Evolutionary conservation across 2,329 filamentous ascomycete species (phyloP).

Genomic region (Calonectria crousiana): DNA sequence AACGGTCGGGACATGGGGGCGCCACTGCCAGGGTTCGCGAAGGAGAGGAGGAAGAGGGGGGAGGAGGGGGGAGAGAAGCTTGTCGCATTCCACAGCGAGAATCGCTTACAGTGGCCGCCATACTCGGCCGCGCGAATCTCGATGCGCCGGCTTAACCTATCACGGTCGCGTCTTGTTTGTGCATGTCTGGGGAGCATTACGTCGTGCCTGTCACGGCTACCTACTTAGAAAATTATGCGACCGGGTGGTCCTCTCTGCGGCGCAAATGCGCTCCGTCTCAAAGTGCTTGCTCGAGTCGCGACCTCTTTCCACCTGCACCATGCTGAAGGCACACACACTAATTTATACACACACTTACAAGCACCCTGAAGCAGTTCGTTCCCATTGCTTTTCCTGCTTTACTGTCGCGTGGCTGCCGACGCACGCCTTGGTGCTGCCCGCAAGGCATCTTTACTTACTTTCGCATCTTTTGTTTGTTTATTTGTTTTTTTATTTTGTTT

Average conservation of each 20-base stretch:
- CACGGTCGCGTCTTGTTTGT: background rate
- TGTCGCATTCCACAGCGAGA: background rate
- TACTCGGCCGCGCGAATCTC: conserved; percentile 9
- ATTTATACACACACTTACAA: background rate
- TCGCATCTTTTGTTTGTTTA: conserved; percentile 6
- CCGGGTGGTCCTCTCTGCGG: background rate
- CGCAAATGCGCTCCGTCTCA: conserved; percentile 7
- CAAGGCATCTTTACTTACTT: conserved; percentile 8
- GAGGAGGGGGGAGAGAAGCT: background rate
- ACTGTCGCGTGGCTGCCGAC: conserved; percentile 12
- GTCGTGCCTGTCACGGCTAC: conserved; percentile 12
- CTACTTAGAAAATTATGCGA: conserved; percentile 1
- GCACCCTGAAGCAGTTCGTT: background rate
- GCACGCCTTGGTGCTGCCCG: background rate
- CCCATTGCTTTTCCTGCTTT: background rate
- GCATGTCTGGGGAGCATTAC: conserved; percentile 2
- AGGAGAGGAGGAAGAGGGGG: background rate
- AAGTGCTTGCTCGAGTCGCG: conserved; percentile 5
- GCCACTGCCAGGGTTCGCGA: background rate
- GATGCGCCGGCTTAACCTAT: conserved; percentile 9
- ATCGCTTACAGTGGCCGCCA: background rate
- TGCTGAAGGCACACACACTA: background rate
- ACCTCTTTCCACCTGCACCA: background rate
- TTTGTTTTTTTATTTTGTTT: conserved; percentile 26
- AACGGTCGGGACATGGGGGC: conserved; percentile 15